Base-by-base conservation (phyloP, 2,329 filamentous ascomycete species). In the Claviceps cyperi region DNA sequence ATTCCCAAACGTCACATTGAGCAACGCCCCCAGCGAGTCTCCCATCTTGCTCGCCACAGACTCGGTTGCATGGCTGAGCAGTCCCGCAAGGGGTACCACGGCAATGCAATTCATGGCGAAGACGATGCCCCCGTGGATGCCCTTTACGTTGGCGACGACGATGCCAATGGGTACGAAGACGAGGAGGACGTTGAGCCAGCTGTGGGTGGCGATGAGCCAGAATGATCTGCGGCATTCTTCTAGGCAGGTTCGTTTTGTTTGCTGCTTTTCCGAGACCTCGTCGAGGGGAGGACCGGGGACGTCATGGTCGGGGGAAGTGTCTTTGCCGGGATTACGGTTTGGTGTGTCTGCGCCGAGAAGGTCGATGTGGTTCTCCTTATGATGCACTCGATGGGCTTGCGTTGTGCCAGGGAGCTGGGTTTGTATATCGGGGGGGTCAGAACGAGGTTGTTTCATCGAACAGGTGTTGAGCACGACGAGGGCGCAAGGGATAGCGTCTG, bases 131-230 rank as follows among this genome's bases (percentile, higher is more conserved):
- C 81, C 76, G 49, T 73, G 72, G 50, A 79, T 60, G 53, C 71
- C 69, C 9, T 66, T 60, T 28, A 79, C 63, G 50, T 75, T 69
- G 50, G 83, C 72, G 51, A 81, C 73, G 52, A 74, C 74, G 59
- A 92, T 90, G 58, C 86, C 86, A 49, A 86, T 73, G 7, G 86
- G 86, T 32, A 91, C 86, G 60, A 89, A 89, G 50, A 90, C 67
- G 54, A 91, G 71, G 56, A 91, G 70, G 50, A 87, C 59, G 63
- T 92, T 91, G 69, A 91, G 71, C 77, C 83, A 88, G 70, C 81
- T 88, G 62, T 86, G 79, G 43, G 81, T 75, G 54, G 90, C 74
- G 56, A 73, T 66, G 62, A 81, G 78, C 60, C 70, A 66, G 55
- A 69, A 67, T 21, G 68, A 68, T 52, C 72, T 70, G 56, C 73